Percentiles rank a stretch among this genome's conserved stretches.
Evolutionary conservation across 768 basidiomycete genomes (phyloP).

Genomic region (Dacryopinax spathularia): DNA sequence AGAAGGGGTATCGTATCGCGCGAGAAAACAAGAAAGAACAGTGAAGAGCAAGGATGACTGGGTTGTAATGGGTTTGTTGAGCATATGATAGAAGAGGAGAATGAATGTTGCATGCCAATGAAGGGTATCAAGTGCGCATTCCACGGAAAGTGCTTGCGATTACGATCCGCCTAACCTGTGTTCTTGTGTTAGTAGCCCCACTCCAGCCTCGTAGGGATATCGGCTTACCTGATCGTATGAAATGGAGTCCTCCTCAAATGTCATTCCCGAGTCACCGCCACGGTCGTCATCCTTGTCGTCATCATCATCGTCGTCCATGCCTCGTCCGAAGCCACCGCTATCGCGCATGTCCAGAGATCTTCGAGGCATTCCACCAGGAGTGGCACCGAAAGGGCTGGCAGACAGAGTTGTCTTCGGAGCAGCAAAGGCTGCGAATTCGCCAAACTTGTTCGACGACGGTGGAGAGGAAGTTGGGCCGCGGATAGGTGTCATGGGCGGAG

Average conservation of each 20-base stretch:
- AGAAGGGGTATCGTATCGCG: not conserved
- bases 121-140: slow-evolving; percentile 3
- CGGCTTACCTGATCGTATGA: slow-evolving; percentile 73
- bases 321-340: slow-evolving; percentile 24
- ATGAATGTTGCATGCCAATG: not conserved
- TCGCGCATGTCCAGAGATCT: slow-evolving; percentile 58
- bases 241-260: slow-evolving; percentile 70
- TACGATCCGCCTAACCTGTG: slow-evolving; percentile 1
- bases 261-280: slow-evolving; percentile 41
- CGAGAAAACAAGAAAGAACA: not conserved
- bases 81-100: not conserved
- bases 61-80: not conserved
- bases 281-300: slow-evolving; percentile 43
- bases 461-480: slow-evolving; percentile 24
- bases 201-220: not conserved
- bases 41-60: not conserved
- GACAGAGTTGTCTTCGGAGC: slow-evolving; percentile 17
- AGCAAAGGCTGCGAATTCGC: slow-evolving; percentile 27
- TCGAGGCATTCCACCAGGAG: slow-evolving; percentile 68
- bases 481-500: slow-evolving; percentile 29
- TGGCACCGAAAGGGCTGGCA: slow-evolving; percentile 61
- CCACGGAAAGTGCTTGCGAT: slow-evolving; percentile 3
- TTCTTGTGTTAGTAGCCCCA: not conserved
- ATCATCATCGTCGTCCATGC: slow-evolving; percentile 59
- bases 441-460: slow-evolving; percentile 77